Base-by-base conservation (phyloP, 2,329 filamentous ascomycete genomes). In the Metarhizium album region DNA sequence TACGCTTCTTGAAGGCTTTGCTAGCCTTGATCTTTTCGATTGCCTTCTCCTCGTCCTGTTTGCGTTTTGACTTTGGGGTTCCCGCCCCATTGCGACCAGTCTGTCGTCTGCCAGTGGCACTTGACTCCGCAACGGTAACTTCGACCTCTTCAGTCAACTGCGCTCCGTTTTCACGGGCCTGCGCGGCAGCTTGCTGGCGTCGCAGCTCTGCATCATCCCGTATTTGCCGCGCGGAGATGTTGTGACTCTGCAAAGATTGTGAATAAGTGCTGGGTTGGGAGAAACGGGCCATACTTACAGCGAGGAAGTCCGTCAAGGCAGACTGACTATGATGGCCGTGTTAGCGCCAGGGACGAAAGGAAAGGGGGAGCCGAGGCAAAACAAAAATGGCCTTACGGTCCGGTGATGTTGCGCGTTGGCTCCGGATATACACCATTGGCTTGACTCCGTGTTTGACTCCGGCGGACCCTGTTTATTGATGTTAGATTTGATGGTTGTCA, bases 221-320 rank as follows among this genome's bases (percentile, higher is more conserved):
- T 51, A 82, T 82, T 52, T 78, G 73, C 27, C 70, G 64, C 2
- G 79, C 76, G 22, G 80, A 87, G 57, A 89, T 89, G 59, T 87
- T 87, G 64, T 87, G 83, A 24, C 31, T 48, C 31, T 35, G 37
- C 27, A 7, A 14, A 27, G n/a, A 23, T n/a, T 7, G 46, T 38
- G 22, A 29, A 16, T 16, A 27, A 18, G 27, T 7, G 13, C 4
- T 24, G 9, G 8, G 23, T 16, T 14, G 8, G 7, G 14, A 14
- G 18, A 22, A 6, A 46, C 4, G n/a, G 16, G 6, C 8, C 27
- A 22, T 16, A 58, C 70, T 56, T 56, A 74, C 72, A 23, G 75
- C 74, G 42, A 79, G 63, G 53, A 75, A 79, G 55, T 78, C 74
- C 2, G 74, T 79, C 59, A 79, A 60, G 14, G 75, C 75, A 20